phyloP scores from a whole-genome alignment of 306 rosid species.

The Bauhinia variegata region DNA sequence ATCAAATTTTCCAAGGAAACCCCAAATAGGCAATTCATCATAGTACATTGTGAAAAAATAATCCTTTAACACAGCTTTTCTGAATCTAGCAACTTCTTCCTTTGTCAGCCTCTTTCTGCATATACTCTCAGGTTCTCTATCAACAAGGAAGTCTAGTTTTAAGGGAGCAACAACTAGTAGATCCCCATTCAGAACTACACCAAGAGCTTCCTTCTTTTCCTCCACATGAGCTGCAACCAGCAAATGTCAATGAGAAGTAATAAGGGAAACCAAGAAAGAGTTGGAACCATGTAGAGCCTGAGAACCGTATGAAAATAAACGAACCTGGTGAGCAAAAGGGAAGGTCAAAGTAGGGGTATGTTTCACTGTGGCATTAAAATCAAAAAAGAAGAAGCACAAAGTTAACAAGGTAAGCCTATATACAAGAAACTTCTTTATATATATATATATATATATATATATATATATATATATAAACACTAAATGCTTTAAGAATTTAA shows the following conservation, averaged over 20 bases:
- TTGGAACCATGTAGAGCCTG: conserved; percentile 7
- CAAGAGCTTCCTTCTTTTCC: conserved; percentile 59
- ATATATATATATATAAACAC: too few species aligned
- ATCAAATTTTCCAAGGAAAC: conserved; percentile 53
- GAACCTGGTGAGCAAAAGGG: conserved; percentile 59
- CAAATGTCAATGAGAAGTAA: conserved; percentile 14
- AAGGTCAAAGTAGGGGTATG: conserved; percentile 56
- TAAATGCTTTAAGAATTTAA: conserved; percentile 15
- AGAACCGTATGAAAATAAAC: conserved; percentile 10
- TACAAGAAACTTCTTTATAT: conserved; percentile 23
- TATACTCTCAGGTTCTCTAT: conserved; percentile 41
- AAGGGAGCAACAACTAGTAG: conserved; percentile 53
- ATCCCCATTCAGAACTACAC: conserved; percentile 60
- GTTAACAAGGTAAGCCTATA: not conserved
- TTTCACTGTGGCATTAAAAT: conserved; percentile 46
- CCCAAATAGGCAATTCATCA: conserved; percentile 64
- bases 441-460: too few species aligned
- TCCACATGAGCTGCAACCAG: conserved; percentile 44
- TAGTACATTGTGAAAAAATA: conserved; percentile 54
- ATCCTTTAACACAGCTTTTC: conserved; percentile 55
- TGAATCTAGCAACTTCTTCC: conserved; percentile 46
- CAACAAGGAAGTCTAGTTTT: conserved; percentile 43
- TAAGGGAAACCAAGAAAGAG: not conserved
- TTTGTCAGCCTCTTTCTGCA: conserved; percentile 44
- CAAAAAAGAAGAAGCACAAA: conserved; percentile 8